Base-by-base conservation (phyloP, 495 filamentous ascomycete genomes). In the Penicillium ucsense region DNA sequence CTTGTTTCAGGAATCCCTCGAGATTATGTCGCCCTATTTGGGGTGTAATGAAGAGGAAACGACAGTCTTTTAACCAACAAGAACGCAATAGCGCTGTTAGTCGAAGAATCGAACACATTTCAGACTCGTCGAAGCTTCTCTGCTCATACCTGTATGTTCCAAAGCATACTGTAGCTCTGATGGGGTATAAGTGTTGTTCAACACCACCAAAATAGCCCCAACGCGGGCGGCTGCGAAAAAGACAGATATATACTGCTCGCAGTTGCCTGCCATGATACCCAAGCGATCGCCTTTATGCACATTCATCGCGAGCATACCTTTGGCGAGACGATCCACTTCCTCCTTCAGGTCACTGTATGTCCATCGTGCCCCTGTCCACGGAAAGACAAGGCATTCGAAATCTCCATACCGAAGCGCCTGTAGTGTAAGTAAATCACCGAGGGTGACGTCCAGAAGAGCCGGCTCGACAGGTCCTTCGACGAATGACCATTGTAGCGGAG, bases 181-280 rank as follows among this genome's bases (percentile, higher is more conserved):
- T 1, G 77, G 71, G 28, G 82, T 86, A 54, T 86, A 85, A 0
- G 80, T 86, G 64, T 83, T 84, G 64, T 86, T 85, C 52, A 85
- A 64, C 31, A 84, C 82, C 4, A 86, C 82, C 38, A 84, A 60
- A 20, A 83, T 78, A 31, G 78, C 81, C 10, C 82, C 82, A n/a
- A 86, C 77, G 10, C 77, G 68, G 3, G 78, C 74, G 31, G 79
- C 79, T 1, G 80, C 81, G 48, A 86, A 86, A 66, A 86, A 83
- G 11, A 85, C 68, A 0, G 79, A 72, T 32, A 80, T 79, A 53
- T 84, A 86, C 60, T 82, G 77, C 53, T 83, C 81, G 57, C 81
- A 85, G 57, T 86, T 85, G 3, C 82, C 82, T 2, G 81, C 79
- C 79, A 85, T 83, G 41, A 86, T 77, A 32, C 79, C 83, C 12